These are phyloP conservation scores for Mycosphaerelloides madeirae DNA, from an alignment of 2,329 filamentous ascomycete species.

Conservation along the genomic window DNA sequence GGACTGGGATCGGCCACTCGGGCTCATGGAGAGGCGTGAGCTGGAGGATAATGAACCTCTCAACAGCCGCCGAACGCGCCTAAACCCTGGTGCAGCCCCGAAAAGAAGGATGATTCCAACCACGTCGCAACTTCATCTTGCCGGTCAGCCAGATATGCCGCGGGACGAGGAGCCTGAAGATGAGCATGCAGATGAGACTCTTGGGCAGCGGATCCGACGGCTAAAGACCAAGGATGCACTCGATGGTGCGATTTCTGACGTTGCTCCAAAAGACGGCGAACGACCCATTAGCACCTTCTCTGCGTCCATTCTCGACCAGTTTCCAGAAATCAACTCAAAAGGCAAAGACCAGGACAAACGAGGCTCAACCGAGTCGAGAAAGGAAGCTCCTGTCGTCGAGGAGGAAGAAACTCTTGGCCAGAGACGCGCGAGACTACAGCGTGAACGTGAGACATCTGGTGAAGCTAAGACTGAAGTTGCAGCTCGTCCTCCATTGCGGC, in stretches of 20 bases:
- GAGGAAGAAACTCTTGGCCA: conserved; percentile 72
- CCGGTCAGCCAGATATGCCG: conserved; percentile 25
- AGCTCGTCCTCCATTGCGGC: conserved; percentile 33
- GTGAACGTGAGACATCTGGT: conserved; percentile 52
- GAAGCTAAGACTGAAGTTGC: conserved; percentile 42
- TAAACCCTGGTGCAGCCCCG: conserved; percentile 36
- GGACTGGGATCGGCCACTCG: conserved; percentile 60
- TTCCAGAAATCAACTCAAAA: conserved; percentile 50
- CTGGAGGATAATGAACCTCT: conserved; percentile 91
- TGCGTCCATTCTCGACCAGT: conserved; percentile 62
- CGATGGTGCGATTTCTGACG: conserved; percentile 39
- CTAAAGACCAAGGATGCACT: conserved; percentile 57
- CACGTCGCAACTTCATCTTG: conserved; percentile 26
- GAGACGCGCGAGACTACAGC: conserved; percentile 67
- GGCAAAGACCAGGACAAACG: conserved; percentile 33
- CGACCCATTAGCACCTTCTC: conserved; percentile 58
- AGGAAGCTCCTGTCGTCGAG: conserved; percentile 5
- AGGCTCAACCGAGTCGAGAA: conserved; percentile 9
- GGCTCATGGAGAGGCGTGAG: conserved; percentile 73
- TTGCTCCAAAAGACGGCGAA: conserved; percentile 26
- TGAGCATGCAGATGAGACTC: conserved; percentile 60
- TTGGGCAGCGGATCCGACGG: conserved; percentile 61
- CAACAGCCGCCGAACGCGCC: conserved; percentile 67
- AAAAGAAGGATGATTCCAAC: conserved; percentile 14
- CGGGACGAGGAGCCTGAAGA: conserved; percentile 34